phyloP scores from a whole-genome alignment of 306 rosid species.

The Vigna nakashimae region DNA sequence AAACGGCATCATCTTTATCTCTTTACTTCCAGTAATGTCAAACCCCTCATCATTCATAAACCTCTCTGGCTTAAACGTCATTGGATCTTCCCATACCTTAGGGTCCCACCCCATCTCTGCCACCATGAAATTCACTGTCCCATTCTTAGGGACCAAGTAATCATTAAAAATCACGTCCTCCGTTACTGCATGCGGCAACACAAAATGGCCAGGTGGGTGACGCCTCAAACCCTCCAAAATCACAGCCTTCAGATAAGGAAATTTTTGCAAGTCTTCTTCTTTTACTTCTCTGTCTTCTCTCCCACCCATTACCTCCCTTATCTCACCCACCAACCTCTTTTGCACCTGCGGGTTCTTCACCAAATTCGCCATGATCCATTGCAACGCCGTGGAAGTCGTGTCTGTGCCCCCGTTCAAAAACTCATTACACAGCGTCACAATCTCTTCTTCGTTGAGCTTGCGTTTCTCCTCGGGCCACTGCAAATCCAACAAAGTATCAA shows the following conservation, averaged over 20 bases:
- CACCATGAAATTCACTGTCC: constrained; percentile 53
- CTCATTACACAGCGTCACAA: constrained; percentile 43
- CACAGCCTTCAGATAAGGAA: constrained; percentile 47
- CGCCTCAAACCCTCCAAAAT: constrained; percentile 53
- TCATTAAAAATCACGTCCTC: constrained; percentile 46
- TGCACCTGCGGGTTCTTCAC: constrained; percentile 51
- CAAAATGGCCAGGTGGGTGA: constrained; percentile 53
- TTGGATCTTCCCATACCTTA: constrained; percentile 54
- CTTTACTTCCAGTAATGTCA: constrained; percentile 48
- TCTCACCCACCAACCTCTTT: constrained; percentile 42
- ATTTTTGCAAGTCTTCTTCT: constrained; percentile 46
- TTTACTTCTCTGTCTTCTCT: constrained; percentile 29
- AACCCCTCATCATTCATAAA: constrained; percentile 38
- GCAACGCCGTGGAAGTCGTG: constrained; percentile 46
- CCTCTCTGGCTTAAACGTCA: constrained; percentile 55
- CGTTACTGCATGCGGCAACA: constrained; percentile 42
- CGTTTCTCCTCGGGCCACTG: constrained; percentile 48
- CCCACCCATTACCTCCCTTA: neutral
- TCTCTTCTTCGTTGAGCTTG: constrained; percentile 34
- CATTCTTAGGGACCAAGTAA: constrained; percentile 40
- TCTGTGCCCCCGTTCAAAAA: constrained; percentile 50
- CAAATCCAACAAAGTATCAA: constrained; percentile 52
- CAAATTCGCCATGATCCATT: constrained; percentile 62
- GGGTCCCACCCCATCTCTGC: constrained; percentile 61
- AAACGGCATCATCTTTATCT: constrained; percentile 61